phyloP scores from a whole-genome alignment of 257 asterid species.

The Solanum etuberosum region DNA sequence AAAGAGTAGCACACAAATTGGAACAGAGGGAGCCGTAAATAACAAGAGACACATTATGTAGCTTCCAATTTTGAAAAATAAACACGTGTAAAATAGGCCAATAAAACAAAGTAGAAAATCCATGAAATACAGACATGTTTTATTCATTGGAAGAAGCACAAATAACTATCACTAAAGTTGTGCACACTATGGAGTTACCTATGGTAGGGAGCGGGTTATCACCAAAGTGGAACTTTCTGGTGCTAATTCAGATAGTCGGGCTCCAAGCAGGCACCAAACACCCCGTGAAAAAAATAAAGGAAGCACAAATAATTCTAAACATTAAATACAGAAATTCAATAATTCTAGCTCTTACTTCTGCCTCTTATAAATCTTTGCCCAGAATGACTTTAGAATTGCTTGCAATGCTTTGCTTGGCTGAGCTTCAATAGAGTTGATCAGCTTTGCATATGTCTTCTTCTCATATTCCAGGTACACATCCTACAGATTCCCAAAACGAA shows the following conservation, averaged over 20 bases:
- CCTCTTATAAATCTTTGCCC: conserved; percentile 34
- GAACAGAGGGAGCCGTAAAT: neutral
- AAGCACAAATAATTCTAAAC: neutral
- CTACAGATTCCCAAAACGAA: neutral
- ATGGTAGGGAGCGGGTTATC: neutral
- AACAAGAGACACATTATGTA: neutral
- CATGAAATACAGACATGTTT: neutral
- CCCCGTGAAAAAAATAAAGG: neutral
- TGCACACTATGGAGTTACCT: neutral
- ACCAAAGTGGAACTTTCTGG: neutral
- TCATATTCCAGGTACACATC: conserved; percentile 21
- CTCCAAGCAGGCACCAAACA: neutral
- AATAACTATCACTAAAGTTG: neutral
- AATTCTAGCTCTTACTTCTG: conserved; percentile 8
- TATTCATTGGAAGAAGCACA: neutral
- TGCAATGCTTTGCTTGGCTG: conserved; percentile 27
- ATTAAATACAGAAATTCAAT: neutral
- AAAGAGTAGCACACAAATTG: neutral
- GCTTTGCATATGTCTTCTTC: conserved; percentile 20
- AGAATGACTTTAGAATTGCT: conserved; percentile 23
- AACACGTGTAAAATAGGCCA: neutral
- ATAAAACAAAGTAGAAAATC: neutral
- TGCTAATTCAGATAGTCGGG: neutral
- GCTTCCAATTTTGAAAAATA: neutral
- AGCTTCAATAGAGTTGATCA: conserved; percentile 14